Evolutionary conservation across 2,329 filamentous ascomycete species (phyloP).

Genomic region (Epichloe uncinata): DNA sequence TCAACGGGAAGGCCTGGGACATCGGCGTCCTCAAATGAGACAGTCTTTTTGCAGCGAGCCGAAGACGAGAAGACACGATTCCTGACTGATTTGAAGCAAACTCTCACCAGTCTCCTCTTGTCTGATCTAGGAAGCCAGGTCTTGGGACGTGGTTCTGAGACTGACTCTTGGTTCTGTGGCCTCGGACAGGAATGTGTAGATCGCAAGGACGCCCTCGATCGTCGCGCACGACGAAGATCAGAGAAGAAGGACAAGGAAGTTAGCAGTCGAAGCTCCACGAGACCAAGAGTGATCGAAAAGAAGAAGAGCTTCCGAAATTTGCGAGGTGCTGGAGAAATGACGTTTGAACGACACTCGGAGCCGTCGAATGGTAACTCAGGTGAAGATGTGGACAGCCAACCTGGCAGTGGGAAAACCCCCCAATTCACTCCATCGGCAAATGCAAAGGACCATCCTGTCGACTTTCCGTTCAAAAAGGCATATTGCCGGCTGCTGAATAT

Average conservation of each 20-base stretch:
- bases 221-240: conserved; percentile 27
- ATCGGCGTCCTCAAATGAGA: conserved; percentile 54
- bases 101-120: conserved; percentile 68
- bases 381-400: conserved; percentile 21
- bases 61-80: conserved; percentile 66
- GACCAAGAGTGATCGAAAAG: conserved; percentile 44
- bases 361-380: conserved; percentile 24
- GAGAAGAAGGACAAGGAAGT: conserved; percentile 30
- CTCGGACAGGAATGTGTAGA: conserved; percentile 54
- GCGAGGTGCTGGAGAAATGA: conserved; percentile 33
- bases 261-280: conserved; percentile 27
- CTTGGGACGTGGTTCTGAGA: conserved; percentile 83
- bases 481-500: conserved; percentile 70
- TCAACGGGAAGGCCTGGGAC: conserved; percentile 47
- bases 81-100: conserved; percentile 62
- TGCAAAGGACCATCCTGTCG: conserved; percentile 14
- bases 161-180: conserved; percentile 72
- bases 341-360: conserved; percentile 23
- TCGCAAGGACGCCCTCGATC: conserved; percentile 41
- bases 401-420: conserved; percentile 7
- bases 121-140: conserved; percentile 83
- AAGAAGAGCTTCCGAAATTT: conserved; percentile 57
- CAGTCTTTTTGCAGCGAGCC: conserved; percentile 46
- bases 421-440: background rate
- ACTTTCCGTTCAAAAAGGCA: conserved; percentile 70